A percentile compares a stretch with the other conserved stretches of the same genome.
phyloP scores from a whole-genome alignment of 257 asterid species.

The Plectranthus barbatus region DNA sequence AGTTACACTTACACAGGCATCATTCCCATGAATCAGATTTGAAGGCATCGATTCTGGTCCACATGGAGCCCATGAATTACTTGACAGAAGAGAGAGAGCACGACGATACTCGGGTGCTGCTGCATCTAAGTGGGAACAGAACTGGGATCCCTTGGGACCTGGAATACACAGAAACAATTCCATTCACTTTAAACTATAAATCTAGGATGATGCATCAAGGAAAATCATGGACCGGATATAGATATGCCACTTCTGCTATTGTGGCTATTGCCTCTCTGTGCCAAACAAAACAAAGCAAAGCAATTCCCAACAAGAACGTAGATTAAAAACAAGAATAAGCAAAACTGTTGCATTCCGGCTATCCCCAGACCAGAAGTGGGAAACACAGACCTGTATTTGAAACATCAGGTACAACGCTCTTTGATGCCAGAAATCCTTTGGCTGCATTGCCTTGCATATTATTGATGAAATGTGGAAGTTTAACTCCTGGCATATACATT shows the following conservation, averaged over 20 bases:
- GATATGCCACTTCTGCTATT: too few species aligned
- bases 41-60: conserved; percentile 35
- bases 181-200: too few species aligned
- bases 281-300: too few species aligned
- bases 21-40: conserved; percentile 28
- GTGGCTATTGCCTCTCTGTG: too few species aligned
- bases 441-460: conserved; percentile 31
- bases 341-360: too few species aligned
- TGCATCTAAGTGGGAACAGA: conserved; percentile 39
- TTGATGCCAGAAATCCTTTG: conserved; percentile 35
- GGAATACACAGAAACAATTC: background rate
- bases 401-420: conserved; percentile 37
- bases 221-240: too few species aligned
- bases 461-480: conserved; percentile 36
- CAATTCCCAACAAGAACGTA: too few species aligned
- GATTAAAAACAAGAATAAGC: too few species aligned
- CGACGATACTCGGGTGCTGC: conserved; percentile 50
- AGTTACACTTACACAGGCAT: conserved; percentile 12
- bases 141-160: conserved; percentile 57
- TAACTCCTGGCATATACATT: conserved; percentile 31
- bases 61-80: conserved; percentile 50
- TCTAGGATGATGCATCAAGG: too few species aligned
- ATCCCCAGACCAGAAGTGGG: background rate
- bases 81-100: conserved; percentile 99
- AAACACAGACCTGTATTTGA: conserved; percentile 46